Evolutionary conservation across 805 yeast genomes (phyloP).

Genomic region (Candida methanosorbosa): DNA sequence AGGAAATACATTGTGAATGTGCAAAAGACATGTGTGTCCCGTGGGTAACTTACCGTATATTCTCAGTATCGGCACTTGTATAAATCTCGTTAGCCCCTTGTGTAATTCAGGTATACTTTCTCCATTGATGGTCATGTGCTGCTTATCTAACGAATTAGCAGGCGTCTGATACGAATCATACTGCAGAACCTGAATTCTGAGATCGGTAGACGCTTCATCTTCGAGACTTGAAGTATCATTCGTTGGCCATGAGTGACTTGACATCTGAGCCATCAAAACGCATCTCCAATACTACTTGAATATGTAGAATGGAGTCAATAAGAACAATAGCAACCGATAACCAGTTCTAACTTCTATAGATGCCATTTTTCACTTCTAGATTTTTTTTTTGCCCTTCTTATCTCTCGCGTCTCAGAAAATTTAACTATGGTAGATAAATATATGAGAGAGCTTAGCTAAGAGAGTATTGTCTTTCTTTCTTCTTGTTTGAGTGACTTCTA

Average conservation of each 20-base stretch:
- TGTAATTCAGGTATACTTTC: slow-evolving; percentile 2
- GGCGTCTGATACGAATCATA: slow-evolving; percentile 57
- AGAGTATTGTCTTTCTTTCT: too few relatives aligned
- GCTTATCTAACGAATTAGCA: slow-evolving; percentile 48
- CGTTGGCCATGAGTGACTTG: neutral
- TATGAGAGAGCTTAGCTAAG: too few relatives aligned
- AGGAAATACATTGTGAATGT: slow-evolving; percentile 81
- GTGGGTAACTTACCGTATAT: slow-evolving; percentile 63
- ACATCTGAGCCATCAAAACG: too few relatives aligned
- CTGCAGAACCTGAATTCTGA: slow-evolving; percentile 48
- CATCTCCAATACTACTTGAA: too few relatives aligned
- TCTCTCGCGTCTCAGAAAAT: too few relatives aligned
- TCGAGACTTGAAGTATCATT: neutral
- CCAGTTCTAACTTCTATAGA: too few relatives aligned
- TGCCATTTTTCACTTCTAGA: too few relatives aligned
- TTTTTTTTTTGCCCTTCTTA: too few relatives aligned
- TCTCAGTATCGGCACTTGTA: slow-evolving; percentile 66
- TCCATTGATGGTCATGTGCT: slow-evolving; percentile 22
- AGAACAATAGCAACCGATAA: too few relatives aligned
- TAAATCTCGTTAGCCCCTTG: slow-evolving; percentile 13
- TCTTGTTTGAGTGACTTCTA: too few relatives aligned
- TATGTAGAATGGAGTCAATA: too few relatives aligned
- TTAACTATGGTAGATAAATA: too few relatives aligned
- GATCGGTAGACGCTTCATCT: neutral
- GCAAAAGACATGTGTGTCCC: slow-evolving; percentile 54